Evolutionary conservation across 2,329 filamentous ascomycete genomes (phyloP), one percentile per base, ranked within the genome.

Genomic region (Fusarium luffae): DNA sequence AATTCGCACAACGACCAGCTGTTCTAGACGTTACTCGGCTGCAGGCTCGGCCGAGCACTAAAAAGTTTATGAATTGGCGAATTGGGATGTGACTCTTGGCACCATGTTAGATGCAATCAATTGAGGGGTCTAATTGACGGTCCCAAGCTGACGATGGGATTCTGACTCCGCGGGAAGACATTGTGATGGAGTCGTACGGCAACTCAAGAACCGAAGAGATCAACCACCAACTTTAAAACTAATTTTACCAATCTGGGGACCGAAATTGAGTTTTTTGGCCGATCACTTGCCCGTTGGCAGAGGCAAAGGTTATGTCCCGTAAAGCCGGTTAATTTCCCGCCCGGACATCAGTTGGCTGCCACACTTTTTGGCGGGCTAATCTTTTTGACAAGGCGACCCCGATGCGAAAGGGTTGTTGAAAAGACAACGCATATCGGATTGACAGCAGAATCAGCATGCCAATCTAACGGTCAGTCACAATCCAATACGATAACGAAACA

Each of bases 281-380:
- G 19, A 63, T 27, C 25, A 25, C n/a, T 30, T 41, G 47, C 14
- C 32, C 4, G 8, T 30, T 42, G 25, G 11, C 18, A 25, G 5
- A 25, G 34, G 21, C 11, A 13, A 62, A 42, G n/a, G 19, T 2
- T 18, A 7, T 25, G 7, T 1, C 5, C 6, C 5, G 32, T 63
- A 54, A 63, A 47, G n/a, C 58, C 59, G 59, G 47, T 42, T 55
- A 47, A 54, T 63, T 25, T 23, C 59, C 32, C 5, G n/a, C 4
- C 23, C 10, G 14, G 3, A 37, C 5, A 23, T 55, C 47, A 55
- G 54, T 63, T 54, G 19, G 46, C 37, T 27, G 46, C 14, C 32
- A 34, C 43, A 19, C 42, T 57, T 42, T 13, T 14, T 23, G 28
- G 46, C 12, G 32, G 57, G 57, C 50, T 34, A 55, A 54, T 47